Conservation (phyloP, 352 stramenopile species). For the Synura sp. region DNA sequence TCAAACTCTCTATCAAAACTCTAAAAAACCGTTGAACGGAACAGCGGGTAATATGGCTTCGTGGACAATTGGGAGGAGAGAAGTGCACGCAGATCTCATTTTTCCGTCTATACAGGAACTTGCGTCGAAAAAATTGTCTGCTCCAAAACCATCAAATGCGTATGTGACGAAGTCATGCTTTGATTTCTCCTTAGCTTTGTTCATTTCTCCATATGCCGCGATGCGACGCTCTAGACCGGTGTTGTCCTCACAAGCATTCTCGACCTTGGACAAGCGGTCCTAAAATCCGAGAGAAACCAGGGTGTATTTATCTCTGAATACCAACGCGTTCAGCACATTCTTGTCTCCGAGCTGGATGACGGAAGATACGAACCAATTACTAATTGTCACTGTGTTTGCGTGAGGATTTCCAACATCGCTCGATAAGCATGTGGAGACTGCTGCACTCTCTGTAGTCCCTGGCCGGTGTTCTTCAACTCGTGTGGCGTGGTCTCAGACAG, state of each 20-base stretch:
- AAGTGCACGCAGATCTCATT: conserved; percentile 95
- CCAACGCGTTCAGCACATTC: conserved; percentile 95
- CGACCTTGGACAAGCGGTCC: conserved; percentile 50
- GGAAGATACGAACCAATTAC: conserved; percentile 74
- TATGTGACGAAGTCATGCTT: conserved; percentile 26
- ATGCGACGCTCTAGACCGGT: not conserved
- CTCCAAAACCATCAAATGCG: conserved; percentile 36
- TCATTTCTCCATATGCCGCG: not conserved
- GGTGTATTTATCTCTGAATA: conserved; percentile 98
- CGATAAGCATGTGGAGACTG: conserved; percentile 80
- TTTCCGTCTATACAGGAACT: conserved; percentile 91
- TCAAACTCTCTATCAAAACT: conserved; percentile 92
- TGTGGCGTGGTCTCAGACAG: conserved; percentile 68
- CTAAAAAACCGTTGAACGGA: conserved; percentile 91
- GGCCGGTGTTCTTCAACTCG: conserved; percentile 83
- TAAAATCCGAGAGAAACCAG: conserved; percentile 61
- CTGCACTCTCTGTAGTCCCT: conserved; percentile 90
- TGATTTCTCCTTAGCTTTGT: conserved; percentile 25
- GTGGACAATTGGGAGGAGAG: conserved; percentile 86
- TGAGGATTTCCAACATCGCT: conserved; percentile 87
- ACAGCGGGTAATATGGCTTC: conserved; percentile 90
- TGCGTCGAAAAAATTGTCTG: conserved; percentile 64
- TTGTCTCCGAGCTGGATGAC: conserved; percentile 95
- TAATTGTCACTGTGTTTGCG: not conserved
- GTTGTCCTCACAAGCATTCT: conserved; percentile 10